A percentile compares a stretch with the other conserved stretches of the same genome.
Conservation (phyloP, 2,329 filamentous ascomycete species). For the Pestalotiopsis sp. region DNA sequence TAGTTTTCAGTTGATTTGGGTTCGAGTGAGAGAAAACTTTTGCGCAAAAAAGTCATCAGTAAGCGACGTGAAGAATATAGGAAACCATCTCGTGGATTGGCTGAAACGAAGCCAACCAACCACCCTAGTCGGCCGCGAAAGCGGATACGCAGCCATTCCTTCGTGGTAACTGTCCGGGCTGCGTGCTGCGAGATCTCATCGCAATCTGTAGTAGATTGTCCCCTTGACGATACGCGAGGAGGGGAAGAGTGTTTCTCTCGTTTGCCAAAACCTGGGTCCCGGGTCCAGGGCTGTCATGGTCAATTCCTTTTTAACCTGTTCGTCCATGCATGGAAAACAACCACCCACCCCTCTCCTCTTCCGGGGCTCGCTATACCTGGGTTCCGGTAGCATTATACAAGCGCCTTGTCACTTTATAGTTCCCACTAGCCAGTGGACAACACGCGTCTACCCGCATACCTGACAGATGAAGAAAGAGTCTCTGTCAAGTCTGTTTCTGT, state of each 20-base stretch:
- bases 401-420: background rate
- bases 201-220: background rate
- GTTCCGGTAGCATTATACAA: background rate
- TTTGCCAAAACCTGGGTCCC: background rate
- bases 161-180: background rate
- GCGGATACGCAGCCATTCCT: background rate
- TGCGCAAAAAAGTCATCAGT: background rate
- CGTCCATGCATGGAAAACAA: background rate
- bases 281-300: background rate
- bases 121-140: background rate
- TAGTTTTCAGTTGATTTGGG: too few species aligned
- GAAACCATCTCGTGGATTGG: background rate
- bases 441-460: conserved; percentile 5
- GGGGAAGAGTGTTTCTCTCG: background rate
- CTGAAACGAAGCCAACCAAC: background rate
- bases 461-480: background rate
- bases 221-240: background rate
- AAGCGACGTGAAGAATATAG: background rate
- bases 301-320: background rate
- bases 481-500: background rate
- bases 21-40: too few species aligned
- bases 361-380: background rate
- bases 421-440: background rate
- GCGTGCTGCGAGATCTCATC: conserved; percentile 2
- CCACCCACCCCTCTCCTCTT: background rate